A percentile compares a stretch with the other conserved stretches of the same genome.
These are phyloP conservation scores for Phytophthora gonapodyides DNA, from an alignment of 352 stramenopile species.

Conservation along the genomic window DNA sequence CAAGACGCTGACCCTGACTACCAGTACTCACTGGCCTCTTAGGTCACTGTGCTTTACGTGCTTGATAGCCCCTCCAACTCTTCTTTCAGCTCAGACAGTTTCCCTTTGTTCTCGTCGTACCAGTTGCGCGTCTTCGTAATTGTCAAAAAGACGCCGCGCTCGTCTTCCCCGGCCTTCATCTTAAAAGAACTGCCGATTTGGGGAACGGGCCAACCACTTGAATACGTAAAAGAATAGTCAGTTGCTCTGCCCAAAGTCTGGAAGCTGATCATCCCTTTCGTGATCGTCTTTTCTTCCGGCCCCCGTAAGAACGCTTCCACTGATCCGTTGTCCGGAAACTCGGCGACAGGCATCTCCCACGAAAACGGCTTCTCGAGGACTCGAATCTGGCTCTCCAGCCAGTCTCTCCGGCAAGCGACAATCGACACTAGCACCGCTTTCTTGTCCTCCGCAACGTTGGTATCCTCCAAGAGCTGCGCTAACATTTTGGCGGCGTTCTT, in stretches of 20 bases:
- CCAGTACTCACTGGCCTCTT: too few species aligned
- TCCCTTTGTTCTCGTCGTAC: not conserved
- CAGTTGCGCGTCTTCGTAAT: constrained; percentile 6
- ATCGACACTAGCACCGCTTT: constrained; percentile 1
- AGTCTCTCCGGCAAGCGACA: constrained; percentile 5
- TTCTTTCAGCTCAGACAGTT: not conserved
- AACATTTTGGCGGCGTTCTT: not conserved
- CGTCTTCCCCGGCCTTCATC: too few species aligned
- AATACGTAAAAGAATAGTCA: not conserved
- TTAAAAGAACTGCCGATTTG: not conserved
- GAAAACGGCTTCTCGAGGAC: constrained; percentile 21
- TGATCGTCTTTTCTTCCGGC: not conserved
- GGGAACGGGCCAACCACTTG: not conserved
- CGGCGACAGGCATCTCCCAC: constrained; percentile 23
- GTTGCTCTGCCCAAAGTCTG: not conserved
- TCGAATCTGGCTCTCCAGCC: constrained; percentile 16
- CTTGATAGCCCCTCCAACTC: too few species aligned
- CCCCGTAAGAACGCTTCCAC: constrained; percentile 21
- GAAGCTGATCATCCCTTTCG: not conserved
- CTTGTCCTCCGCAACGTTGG: not conserved
- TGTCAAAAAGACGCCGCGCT: not conserved
- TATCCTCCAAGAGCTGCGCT: not conserved
- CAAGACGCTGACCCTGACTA: too few species aligned
- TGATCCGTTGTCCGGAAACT: constrained; percentile 4
- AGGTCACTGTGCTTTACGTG: too few species aligned